Percentiles rank a stretch among this genome's conserved stretches.
These are phyloP conservation scores for Salvia miltiorrhiza DNA, from an alignment of 257 asterid species.

Conservation along the genomic window DNA sequence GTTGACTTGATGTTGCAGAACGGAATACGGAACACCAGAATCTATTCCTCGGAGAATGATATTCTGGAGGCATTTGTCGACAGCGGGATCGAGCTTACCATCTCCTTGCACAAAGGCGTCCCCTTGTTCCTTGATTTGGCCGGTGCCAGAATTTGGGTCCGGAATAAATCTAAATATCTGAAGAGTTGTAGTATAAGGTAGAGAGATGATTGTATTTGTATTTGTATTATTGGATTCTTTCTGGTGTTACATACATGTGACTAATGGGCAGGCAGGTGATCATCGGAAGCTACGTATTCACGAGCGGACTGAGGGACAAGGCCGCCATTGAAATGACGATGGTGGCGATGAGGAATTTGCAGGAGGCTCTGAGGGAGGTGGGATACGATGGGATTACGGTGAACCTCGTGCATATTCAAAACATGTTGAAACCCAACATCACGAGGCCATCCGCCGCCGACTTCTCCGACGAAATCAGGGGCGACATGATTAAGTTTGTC, in stretches of 20 bases:
- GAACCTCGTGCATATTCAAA: not conserved
- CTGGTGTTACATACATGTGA: too few species aligned
- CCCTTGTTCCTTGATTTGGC: rapidly evolving
- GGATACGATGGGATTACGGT: conserved; percentile 9
- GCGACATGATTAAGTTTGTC: not conserved
- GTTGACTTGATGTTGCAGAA: conserved; percentile 40
- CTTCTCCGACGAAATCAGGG: conserved; percentile 19
- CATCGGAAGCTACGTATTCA: not conserved
- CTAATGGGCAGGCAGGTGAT: not conserved
- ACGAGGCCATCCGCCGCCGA: conserved; percentile 40
- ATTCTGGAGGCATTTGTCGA: conserved; percentile 20
- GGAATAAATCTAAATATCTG: not conserved
- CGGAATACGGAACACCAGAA: not conserved
- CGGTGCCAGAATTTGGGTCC: not conserved
- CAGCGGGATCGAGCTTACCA: conserved; percentile 26
- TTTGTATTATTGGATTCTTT: too few species aligned
- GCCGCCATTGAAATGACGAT: not conserved
- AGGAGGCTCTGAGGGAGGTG: not conserved
- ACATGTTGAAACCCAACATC: not conserved
- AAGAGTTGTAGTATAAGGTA: not conserved
- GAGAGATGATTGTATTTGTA: too few species aligned
- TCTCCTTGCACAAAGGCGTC: not conserved
- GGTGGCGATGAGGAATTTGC: not conserved
- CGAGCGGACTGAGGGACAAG: not conserved
- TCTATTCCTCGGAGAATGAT: conserved; percentile 5